Evolutionary conservation across 352 stramenopile species (phyloP), one percentile per base, ranked within the genome.

Genomic region (Heterotrichella gracilis): DNA sequence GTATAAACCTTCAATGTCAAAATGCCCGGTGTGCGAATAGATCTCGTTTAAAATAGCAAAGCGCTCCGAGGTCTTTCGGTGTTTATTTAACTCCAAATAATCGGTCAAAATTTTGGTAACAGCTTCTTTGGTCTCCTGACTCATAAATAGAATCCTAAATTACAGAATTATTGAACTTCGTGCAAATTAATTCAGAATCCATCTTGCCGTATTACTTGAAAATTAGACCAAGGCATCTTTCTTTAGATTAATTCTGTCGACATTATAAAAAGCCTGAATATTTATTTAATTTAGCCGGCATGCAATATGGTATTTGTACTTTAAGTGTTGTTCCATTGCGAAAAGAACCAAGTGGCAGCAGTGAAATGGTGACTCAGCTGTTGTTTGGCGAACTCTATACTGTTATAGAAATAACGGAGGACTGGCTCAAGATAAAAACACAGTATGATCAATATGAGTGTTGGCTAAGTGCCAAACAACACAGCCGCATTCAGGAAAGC

Each of bases 121-220:
- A 53, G 32, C 32, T 53, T 53, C 32, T 53, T 53, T 53, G 9
- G 32, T 53, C 9, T 53, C 32, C 32, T 53, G 32, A n/a, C n/a
- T 53, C 32, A 53, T 53, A 53, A 53, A 53, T n/a, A n/a, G n/a
- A 53, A n/a, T 53, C n/a, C 32, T 53, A 53, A 53, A 17, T 53
- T 53, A 53, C 9, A 53, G 9, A 53, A 17, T 17, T 17, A 17
- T 53, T 53, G n/a, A 53, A 17, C n/a, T 53, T 53, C n/a, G 9
- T n/a, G n/a, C 32, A 53, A 53, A 53, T 53, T 17, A 53, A 53
- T 17, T 9, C 32, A n/a, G n/a, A n/a, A n/a, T n/a, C n/a, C n/a
- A n/a, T n/a, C n/a, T n/a, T n/a, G n/a, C n/a, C n/a, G n/a, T n/a
- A n/a, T n/a, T n/a, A n/a, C n/a, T n/a, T n/a, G n/a, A n/a, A n/a